A percentile compares a stretch with the other conserved stretches of the same genome.
phyloP scores from a whole-genome alignment of 202 grass and related monocot genomes.

The Zoysia matrella region DNA sequence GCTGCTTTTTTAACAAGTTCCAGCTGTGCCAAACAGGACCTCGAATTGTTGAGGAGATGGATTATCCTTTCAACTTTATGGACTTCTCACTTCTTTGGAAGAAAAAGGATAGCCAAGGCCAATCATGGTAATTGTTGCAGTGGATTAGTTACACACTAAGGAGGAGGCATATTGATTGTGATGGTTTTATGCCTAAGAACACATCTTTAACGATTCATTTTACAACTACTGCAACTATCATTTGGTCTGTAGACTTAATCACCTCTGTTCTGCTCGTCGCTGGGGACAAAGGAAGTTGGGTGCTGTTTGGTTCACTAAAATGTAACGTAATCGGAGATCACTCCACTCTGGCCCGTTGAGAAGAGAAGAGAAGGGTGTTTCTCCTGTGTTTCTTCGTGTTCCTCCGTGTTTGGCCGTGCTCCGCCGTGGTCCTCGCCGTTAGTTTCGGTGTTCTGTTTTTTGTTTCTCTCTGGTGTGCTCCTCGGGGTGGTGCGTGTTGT shows the following conservation, averaged over 20 bases:
- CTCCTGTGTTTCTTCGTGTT: too few relatives aligned
- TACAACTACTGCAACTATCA: conserved; percentile 4
- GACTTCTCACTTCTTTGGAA: conserved; percentile 32
- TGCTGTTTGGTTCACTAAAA: too few relatives aligned
- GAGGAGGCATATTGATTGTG: conserved; percentile 26
- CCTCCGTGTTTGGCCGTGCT: too few relatives aligned
- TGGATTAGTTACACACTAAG: conserved; percentile 59
- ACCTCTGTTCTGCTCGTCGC: conserved; percentile 13
- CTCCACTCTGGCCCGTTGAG: too few relatives aligned
- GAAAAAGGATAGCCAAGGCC: conserved; percentile 7
- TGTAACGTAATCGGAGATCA: too few relatives aligned
- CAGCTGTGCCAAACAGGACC: too few relatives aligned
- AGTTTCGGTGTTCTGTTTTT: too few relatives aligned
- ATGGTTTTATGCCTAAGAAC: conserved; percentile 43
- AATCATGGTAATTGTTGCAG: conserved; percentile 44
- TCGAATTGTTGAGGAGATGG: conserved; percentile 47
- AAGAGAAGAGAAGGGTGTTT: too few relatives aligned
- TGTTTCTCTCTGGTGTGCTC: too few relatives aligned
- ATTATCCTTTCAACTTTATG: conserved; percentile 46
- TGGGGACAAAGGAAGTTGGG: conserved; percentile 11
- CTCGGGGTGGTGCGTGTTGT: too few relatives aligned
- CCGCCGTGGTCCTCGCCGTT: too few relatives aligned
- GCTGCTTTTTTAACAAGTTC: too few relatives aligned
- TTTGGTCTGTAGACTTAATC: conserved; percentile 1
- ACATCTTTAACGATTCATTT: conserved; percentile 28